Evolutionary conservation across 169 alveolate species (phyloP).

Genomic region (Amoebophrya sp.): DNA sequence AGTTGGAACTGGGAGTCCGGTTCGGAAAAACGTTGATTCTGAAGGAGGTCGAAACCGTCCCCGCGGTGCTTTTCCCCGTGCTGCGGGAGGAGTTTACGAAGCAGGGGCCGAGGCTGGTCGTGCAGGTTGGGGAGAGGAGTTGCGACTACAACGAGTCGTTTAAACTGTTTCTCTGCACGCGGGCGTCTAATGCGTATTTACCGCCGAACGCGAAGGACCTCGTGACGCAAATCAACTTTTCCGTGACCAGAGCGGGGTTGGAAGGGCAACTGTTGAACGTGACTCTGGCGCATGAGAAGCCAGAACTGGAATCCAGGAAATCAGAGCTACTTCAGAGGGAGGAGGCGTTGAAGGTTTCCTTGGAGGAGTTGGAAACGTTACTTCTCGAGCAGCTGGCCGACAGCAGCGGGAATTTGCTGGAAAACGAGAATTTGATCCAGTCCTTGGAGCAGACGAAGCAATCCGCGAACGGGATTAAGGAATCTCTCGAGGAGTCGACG

Average conservation of each 20-base stretch:
- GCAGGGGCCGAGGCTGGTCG: slow-evolving; percentile 82
- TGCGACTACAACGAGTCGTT: slow-evolving; percentile 77
- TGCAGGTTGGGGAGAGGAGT: slow-evolving; percentile 75
- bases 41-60: slow-evolving; percentile 76
- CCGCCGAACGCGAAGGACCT: slow-evolving; percentile 74
- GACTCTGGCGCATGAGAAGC: slow-evolving; percentile 79
- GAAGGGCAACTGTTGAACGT: slow-evolving; percentile 82
- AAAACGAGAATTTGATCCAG: slow-evolving; percentile 72
- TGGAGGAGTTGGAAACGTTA: slow-evolving; percentile 69
- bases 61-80: slow-evolving; percentile 73
- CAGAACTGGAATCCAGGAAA: slow-evolving; percentile 80
- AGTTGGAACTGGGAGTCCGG: slow-evolving; percentile 77
- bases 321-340: slow-evolving; percentile 74
- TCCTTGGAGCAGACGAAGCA: slow-evolving; percentile 72
- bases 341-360: slow-evolving; percentile 72
- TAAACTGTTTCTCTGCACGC: slow-evolving; percentile 70
- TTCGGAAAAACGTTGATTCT: slow-evolving; percentile 79
- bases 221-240: slow-evolving; percentile 72
- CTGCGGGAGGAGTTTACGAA: slow-evolving; percentile 72
- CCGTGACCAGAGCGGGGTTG: slow-evolving; percentile 83
- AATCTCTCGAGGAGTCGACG: slow-evolving; percentile 65
- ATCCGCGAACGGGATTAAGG: slow-evolving; percentile 64
- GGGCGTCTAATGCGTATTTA: slow-evolving; percentile 71
- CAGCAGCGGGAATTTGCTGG: slow-evolving; percentile 77
- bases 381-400: slow-evolving; percentile 72